Base-by-base conservation (phyloP, 805 yeast species). In the Lipomyces anomalus region DNA sequence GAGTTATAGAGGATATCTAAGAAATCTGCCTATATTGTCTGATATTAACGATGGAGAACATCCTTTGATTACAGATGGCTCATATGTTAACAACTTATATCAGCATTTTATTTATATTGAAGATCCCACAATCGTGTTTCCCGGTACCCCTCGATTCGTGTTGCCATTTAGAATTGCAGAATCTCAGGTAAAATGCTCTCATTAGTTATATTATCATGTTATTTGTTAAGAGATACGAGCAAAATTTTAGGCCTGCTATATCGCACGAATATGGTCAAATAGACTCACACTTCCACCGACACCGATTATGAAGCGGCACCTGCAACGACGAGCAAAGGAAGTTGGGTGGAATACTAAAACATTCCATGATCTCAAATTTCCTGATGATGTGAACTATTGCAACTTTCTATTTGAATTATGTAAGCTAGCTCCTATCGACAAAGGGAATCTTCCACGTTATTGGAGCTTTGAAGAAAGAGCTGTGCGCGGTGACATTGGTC, bases 71-170 rank as follows among this genome's bases (percentile, higher is more conserved):
- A 68, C 79, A 1, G 61, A 67, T 42, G 81, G 82, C 1, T 59
- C 57, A 11, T 69, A 75, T 29, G 70, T 78, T 6, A 70, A 71
- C 40, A 73, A 76, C 18, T 56, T 80, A 7, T 83, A 79, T 69
- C 72, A 74, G 52, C 90, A 82, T 55, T 66, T 79, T 11, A 66
- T 82, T 38, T 74, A 75, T 53, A 67, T 69, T 22, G 64, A 69
- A 16, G 84, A 82, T 52, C 86, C 88, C 0, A 75, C 84, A 1
- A 57, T 86, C 26, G 78, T 79, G 0, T 70, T 83, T 28, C 71
- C 82, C 29, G 81, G 84, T 1, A 63, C 80, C 13, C 82, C 84
- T 1, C 68, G 78, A 33, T 74, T 76, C 50, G 78, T 79, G 3
- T 65, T 82, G 0, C 84, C 87, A 4, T 79, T 80, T 50, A 70